Percentiles rank a stretch among this genome's conserved stretches.
These are phyloP conservation scores for Periconia sp. DNA, from an alignment of 2,329 filamentous ascomycete genomes.

Conservation along the genomic window DNA sequence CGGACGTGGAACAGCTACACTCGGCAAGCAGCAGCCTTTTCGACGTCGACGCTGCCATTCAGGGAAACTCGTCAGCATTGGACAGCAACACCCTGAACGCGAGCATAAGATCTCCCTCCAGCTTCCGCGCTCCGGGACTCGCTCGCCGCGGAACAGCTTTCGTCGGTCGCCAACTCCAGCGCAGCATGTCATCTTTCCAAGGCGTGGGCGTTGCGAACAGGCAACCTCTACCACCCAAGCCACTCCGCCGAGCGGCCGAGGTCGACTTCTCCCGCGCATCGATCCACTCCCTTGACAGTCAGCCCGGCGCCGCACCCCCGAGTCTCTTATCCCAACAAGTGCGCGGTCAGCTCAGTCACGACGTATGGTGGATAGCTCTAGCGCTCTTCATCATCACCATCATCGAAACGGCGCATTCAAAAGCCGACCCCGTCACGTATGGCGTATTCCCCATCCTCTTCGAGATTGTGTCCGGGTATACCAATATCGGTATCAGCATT, in stretches of 20 bases:
- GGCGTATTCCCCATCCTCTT: conserved; percentile 24
- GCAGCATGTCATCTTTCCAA: conserved; percentile 23
- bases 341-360: conserved; percentile 23
- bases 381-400: conserved; percentile 25
- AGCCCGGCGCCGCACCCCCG: conserved; percentile 16
- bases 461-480: conserved; percentile 25
- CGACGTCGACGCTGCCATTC: conserved; percentile 15
- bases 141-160: conserved; percentile 21
- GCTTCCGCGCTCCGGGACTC: conserved; percentile 7
- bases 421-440: conserved; percentile 19
- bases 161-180: conserved; percentile 22
- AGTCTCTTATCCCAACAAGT: conserved; percentile 24
- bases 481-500: conserved; percentile 23
- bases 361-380: conserved; percentile 26
- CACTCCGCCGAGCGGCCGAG: conserved; percentile 11
- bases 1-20: conserved; percentile 22
- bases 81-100: neutral
- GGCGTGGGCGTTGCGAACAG: conserved; percentile 20
- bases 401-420: conserved; percentile 25
- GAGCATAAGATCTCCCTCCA: conserved; percentile 11
- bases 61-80: conserved; percentile 6
- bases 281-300: conserved; percentile 16
- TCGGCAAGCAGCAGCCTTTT: conserved; percentile 23
- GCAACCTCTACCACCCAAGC: conserved; percentile 5
- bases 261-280: conserved; percentile 23